Evolutionary conservation across 2,329 filamentous ascomycete species (phyloP), one percentile per base, ranked within the genome.

Genomic region (Exophiala alcalophila): DNA sequence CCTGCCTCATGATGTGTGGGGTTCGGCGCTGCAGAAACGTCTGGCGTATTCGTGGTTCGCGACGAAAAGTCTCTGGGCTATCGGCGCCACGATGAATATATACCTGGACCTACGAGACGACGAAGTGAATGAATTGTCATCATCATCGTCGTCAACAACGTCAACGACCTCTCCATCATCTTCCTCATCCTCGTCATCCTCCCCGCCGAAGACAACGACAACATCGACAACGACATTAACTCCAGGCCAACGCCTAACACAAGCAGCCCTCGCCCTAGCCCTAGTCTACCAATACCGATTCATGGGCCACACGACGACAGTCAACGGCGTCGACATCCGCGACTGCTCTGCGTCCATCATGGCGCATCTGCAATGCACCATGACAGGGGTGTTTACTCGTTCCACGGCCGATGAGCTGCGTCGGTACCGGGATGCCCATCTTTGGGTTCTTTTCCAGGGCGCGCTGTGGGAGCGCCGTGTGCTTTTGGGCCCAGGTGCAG

Each of bases 1-100:
- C 15, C 5, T 25, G 19, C n/a, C 37, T 16, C n/a, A 40, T 18
- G 16, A 14, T 11, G 37, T 19, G 12, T 40, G 37, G 37, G 37
- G 37, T 24, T 21, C 37, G 2, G 11, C 19, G 10, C 19, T 20
- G 18, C 37, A 40, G 8, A 32, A 21, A 16, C 37, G 25, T 26
- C 37, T 40, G n/a, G 26, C 28, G 2, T 40, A 21, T 10, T 15
- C 37, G 8, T 40, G 37, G 37, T 40, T 40, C 20, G 37, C 16
- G 11, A 40, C 37, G 5, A 33, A 40, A 21, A 40, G 37, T 16
- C 15, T 21, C 10, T 40, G 26, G 11, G 28, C 26, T 11, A 31
- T 40, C 19, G 18, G 21, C 9, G 18, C 20, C 21, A 12, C 26
- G 9, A 26, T 40, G 15, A 5, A 30, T 8, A 24, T 32, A n/a